Conservation (phyloP, 83 land plant species). For the Diphasiastrum complanatum region DNA sequence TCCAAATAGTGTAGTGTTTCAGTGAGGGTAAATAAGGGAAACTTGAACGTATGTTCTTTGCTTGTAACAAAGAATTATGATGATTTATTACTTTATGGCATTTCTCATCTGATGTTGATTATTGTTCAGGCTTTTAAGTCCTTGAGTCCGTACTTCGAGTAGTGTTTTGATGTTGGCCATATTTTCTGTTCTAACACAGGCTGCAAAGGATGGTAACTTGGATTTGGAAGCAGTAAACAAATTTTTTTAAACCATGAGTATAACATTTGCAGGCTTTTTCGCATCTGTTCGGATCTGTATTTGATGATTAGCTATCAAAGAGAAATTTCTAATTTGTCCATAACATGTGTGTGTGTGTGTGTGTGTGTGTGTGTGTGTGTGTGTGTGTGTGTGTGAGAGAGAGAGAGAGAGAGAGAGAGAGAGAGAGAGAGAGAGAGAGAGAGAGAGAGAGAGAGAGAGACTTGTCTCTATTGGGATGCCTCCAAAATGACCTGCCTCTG, state of each 20-base stretch:
- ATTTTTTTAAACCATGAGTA: conserved; percentile 57
- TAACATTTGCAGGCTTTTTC: not conserved
- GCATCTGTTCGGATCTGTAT: not conserved
- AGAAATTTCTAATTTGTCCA: no score
- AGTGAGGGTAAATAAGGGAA: not conserved
- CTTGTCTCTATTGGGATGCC: no score
- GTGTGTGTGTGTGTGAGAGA: no score
- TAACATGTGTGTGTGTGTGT: no score
- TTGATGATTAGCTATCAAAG: not conserved
- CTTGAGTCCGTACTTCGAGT: not conserved
- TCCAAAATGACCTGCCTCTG: no score
- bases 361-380: no score
- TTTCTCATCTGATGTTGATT: not conserved
- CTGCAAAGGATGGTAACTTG: conserved; percentile 66
- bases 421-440: no score
- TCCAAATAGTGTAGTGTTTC: not conserved
- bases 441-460: no score
- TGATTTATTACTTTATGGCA: not conserved
- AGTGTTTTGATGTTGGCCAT: not conserved
- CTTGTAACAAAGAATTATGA: not conserved
- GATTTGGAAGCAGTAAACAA: conserved; percentile 75
- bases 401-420: no score
- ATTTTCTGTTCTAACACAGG: conserved; percentile 46
- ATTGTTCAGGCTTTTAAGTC: not conserved
- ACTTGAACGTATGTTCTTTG: not conserved